Base-by-base conservation (phyloP, 1,284 basidiomycete genomes). In the Limonomyces culmigenus region DNA sequence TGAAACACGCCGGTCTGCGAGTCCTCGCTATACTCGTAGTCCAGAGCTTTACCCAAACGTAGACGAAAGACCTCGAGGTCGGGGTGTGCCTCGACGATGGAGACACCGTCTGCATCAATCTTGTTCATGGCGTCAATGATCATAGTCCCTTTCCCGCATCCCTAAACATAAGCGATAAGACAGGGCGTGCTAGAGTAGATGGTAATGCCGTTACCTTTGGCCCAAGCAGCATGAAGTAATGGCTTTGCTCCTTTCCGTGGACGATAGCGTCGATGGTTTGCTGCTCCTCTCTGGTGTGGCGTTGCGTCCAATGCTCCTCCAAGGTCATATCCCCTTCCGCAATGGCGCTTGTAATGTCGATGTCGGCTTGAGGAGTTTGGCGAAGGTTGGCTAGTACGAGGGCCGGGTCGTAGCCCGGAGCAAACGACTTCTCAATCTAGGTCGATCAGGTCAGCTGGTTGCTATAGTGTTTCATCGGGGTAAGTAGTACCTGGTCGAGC, bases 11-110 rank as follows among this genome's bases (percentile, higher is more conserved):
- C 69, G 2, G 72, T 75, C 50, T 86, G 79, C 34, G 74, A 74
- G 50, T 85, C 84, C 53, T 89, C 85, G 43, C 77, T 71, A 57
- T 64, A 83, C 49, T 86, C 83, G 46, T 70, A 83, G 46, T 83
- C 79, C 33, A 84, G 50, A 15, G 74, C 75, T 51, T 87, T 86
- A 31, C 85, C 86, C 13, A 91, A 63, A 31, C 83, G 68, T 25
- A 88, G 62, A 35, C 83, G 67, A 59, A 88, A 86, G 14, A 88
- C 81, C 43, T 73, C 66, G 27, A 74, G 54, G 48, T 83, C 76
- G 14, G 67, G 70, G 49, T 75, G 71, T 3, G 67, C 73, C 49
- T 68, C 65, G 39, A 61, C 63, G 42, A 67, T 54, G 3, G 62
- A 56, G 17, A 70, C 64, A 19, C 72, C 73, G 36, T 88, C 83